Base-by-base conservation (phyloP, 2,329 filamentous ascomycete genomes). In the Huntiella decipiens region DNA sequence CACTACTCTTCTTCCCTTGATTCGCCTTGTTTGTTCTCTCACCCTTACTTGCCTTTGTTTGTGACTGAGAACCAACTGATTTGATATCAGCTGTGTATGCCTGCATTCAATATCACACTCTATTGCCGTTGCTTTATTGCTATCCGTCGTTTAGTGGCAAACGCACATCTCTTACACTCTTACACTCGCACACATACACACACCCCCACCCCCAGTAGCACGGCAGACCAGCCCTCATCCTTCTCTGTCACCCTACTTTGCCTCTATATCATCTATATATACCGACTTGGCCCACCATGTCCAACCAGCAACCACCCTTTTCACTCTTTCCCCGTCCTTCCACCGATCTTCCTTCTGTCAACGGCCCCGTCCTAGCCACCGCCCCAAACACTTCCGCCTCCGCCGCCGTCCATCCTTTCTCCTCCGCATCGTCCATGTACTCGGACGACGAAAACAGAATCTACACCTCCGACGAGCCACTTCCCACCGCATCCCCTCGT, bases 361-460 rank as follows among this genome's bases (percentile, higher is more conserved):
- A 36, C 15, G 34, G 15, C 12, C 34, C 15, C 12, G 12, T 36
- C 34, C 34, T 15, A n/a, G 34, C 34, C 15, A n/a, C 43, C 43
- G 8, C 63, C 68, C 42, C 65, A 61, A 46, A 13, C 45, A 13
- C 38, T 42, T 41, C 22, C 46, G 38, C 41, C 36, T 34, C 13
- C 19, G 32, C 13, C 15, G 36, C 40, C 37, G 17, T 40, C 33
- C 35, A 38, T 44, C 19, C 45, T 8, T 42, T 37, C 45, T 43
- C 45, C 6, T 47, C 45, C n/a, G 33, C 38, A n/a, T 38, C 19
- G 5, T 42, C 33, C 13, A 19, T 34, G 13, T 43, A 43, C 40
- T 43, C 40, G 7, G n/a, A 43, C 15, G 19, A 34, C 31, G 40
- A 43, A 13, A 32, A 43, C 31, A 12, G 16, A 10, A 32, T 43